A percentile compares a stretch with the other conserved stretches of the same genome.
Evolutionary conservation across 306 rosid genomes (phyloP).

Genomic region (Calophaca sinica): DNA sequence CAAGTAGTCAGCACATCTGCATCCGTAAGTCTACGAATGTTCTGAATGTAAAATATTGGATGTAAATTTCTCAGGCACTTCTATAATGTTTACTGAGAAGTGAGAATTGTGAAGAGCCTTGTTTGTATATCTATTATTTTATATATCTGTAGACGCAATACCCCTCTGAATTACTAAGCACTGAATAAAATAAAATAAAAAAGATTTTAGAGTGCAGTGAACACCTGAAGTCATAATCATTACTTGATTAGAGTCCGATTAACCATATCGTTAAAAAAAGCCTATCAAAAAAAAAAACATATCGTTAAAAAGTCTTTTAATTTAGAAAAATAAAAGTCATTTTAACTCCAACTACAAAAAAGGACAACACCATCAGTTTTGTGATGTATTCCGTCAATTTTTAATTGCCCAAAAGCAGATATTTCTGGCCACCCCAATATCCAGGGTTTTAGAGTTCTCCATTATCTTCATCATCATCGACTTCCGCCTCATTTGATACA

Average conservation of each 20-base stretch:
- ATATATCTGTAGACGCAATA: too few species aligned
- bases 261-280: background rate
- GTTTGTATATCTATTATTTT: too few species aligned
- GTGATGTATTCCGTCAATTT: slow-evolving; percentile 21
- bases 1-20: too few species aligned
- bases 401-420: slow-evolving; percentile 23
- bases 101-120: too few species aligned
- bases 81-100: too few species aligned
- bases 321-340: slow-evolving; percentile 6
- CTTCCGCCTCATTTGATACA: slow-evolving; percentile 43
- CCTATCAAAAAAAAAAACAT: too few species aligned
- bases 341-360: slow-evolving; percentile 26
- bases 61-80: too few species aligned
- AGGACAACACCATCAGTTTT: slow-evolving; percentile 28
- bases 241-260: slow-evolving; percentile 31
- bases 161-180: background rate
- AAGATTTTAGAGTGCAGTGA: too few species aligned
- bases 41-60: too few species aligned
- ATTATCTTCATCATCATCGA: slow-evolving; percentile 47
- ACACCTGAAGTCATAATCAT: slow-evolving; percentile 14
- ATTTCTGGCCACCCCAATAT: slow-evolving; percentile 26
- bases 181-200: too few species aligned
- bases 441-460: slow-evolving; percentile 65
- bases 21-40: too few species aligned
- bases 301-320: slow-evolving; percentile 2